A percentile compares a stretch with the other conserved stretches of the same genome.
Evolutionary conservation across 306 rosid genomes (phyloP).

Genomic region (Pachyrhizus erosus): DNA sequence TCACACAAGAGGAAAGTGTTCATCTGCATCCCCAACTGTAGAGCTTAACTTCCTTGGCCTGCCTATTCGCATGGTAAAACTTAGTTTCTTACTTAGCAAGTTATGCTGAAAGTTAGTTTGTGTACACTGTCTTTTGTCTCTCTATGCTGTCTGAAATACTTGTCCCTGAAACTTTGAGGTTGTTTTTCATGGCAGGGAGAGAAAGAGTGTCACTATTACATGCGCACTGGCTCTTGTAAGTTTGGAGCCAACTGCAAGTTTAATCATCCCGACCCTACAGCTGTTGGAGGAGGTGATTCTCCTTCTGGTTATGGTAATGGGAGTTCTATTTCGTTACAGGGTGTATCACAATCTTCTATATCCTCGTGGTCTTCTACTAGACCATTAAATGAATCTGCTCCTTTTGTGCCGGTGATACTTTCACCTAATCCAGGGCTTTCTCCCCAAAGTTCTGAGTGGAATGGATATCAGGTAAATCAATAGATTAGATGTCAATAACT

Average conservation of each 20-base stretch:
- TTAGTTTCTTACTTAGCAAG: conserved; percentile 12
- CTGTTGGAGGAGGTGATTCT: conserved; percentile 62
- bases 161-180: conserved; percentile 23
- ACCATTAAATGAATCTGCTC: conserved; percentile 66
- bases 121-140: conserved; percentile 26
- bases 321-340: conserved; percentile 57
- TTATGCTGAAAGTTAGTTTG: conserved; percentile 34
- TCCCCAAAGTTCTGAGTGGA: conserved; percentile 76
- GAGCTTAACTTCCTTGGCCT: conserved; percentile 87
- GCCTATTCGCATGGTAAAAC: conserved; percentile 86
- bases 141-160: conserved; percentile 35
- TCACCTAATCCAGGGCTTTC: conserved; percentile 64
- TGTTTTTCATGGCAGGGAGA: conserved; percentile 65
- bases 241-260: conserved; percentile 87
- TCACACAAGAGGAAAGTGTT: conserved; percentile 64
- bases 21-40: conserved; percentile 44
- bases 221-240: conserved; percentile 94
- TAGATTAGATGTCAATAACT: conserved; percentile 9
- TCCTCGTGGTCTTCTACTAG: conserved; percentile 70
- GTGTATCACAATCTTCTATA: conserved; percentile 60
- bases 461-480: conserved; percentile 73
- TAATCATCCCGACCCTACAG: conserved; percentile 94
- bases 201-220: conserved; percentile 87
- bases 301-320: conserved; percentile 65
- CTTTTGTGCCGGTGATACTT: conserved; percentile 67